These are phyloP conservation scores for Jatropha multifida DNA, from an alignment of 441 rosid genomes.

Conservation along the genomic window DNA sequence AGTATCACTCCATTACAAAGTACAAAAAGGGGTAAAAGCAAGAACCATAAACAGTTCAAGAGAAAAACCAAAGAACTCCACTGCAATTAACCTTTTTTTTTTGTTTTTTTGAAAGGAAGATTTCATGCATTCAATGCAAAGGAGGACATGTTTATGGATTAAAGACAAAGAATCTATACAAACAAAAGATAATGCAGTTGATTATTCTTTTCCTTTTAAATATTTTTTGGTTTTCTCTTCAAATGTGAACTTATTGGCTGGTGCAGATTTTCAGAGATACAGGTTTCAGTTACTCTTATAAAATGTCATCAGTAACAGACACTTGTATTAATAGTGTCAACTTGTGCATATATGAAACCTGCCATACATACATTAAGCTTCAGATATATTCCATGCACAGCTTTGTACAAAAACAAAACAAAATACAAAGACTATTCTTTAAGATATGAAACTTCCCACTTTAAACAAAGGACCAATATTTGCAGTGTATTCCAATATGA, in stretches of 20 bases:
- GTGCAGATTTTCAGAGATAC: slow-evolving; percentile 24
- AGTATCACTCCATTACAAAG: slow-evolving; percentile 30
- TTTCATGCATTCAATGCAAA: slow-evolving; percentile 12
- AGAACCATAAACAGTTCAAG: slow-evolving; percentile 4
- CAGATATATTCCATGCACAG: slow-evolving; percentile 47
- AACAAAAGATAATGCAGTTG: slow-evolving; percentile 18
- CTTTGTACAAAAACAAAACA: slow-evolving; percentile 26
- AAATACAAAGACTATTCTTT: slow-evolving; percentile 28
- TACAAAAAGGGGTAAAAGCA: slow-evolving; percentile 16
- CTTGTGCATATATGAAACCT: slow-evolving; percentile 27
- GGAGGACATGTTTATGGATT: slow-evolving; percentile 15
- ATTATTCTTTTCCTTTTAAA: slow-evolving; percentile 5
- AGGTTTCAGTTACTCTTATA: slow-evolving; percentile 36
- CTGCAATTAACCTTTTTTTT: no score
- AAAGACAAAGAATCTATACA: slow-evolving; percentile 6
- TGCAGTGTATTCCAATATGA: slow-evolving; percentile 12
- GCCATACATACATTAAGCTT: slow-evolving; percentile 39
- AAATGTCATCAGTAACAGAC: slow-evolving; percentile 31
- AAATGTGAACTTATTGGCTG: slow-evolving; percentile 18
- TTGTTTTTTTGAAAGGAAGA: no score
- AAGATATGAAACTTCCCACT: slow-evolving; percentile 25
- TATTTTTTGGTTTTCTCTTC: slow-evolving; percentile 16
- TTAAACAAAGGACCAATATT: slow-evolving; percentile 27
- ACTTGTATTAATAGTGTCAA: slow-evolving; percentile 39
- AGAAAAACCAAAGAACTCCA: background rate